Evolutionary conservation across 495 filamentous ascomycete species (phyloP), one percentile per base, ranked within the genome.

Genomic region (Talaromyces ruber): DNA sequence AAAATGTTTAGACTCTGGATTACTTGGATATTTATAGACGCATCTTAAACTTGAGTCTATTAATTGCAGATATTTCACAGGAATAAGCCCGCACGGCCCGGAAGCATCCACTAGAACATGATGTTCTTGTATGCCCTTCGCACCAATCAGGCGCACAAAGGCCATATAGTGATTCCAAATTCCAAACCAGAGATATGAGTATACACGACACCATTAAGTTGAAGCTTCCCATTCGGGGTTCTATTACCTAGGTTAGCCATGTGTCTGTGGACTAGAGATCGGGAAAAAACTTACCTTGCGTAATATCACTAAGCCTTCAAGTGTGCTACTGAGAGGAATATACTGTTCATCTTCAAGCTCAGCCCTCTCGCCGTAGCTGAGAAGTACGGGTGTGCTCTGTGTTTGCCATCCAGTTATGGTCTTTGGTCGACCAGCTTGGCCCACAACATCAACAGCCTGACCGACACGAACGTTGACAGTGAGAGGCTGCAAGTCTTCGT

Each of bases 341-440:
- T 98, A 99, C 75, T 98, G 86, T 79, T 99, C 94, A 70, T 98
- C 95, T 73, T 99, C 94, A 56, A 99, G 74, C 79, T 99, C 94
- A 47, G 94, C 94, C 67, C 94, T 81, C 81, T 99, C 94, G 14
- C 94, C 95, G 72, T 97, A 86, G 8, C 91, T 86, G 69, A 99
- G 78, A 60, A 99, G 79, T 57, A 99, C 94, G 3, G 94, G 94
- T 21, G 94, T 98, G 77, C 90, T 97, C 77, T 99, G 94, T 63
- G 94, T 99, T 78, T 99, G 94, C 94, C 94, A 99, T 43, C 94
- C 94, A 16, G 94, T 99, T 66, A 99, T 99, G 3, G 95, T 97
- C 86, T 97, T 99, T 55, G 94, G 94, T 64, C 93, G 82, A 62
- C 94, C 94, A 1, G 95, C 94, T 74, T 98, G 94, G 52, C 94